Base-by-base conservation (phyloP, 345 rosid species). In the Arabidopsis arenosa region DNA sequence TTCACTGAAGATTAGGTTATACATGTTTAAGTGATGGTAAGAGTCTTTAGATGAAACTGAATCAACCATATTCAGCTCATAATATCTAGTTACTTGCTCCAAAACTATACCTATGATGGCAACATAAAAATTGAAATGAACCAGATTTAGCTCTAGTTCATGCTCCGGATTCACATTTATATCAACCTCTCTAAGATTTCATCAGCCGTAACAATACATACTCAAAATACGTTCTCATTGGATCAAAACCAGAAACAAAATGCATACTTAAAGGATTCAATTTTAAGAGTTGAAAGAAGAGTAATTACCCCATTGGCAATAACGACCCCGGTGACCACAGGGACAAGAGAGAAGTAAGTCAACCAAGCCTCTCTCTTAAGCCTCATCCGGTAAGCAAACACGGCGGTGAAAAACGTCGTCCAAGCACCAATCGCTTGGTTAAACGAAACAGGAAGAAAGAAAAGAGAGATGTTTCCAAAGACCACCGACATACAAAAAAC, bases 391-490 rank as follows among this genome's bases (percentile, higher is more conserved):
- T 96, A 96, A 43, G 99, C 99, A 58, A 96, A 93, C 55, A 96
- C 89, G 0, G 99, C 99, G 0, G 99, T 96, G 78, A 96, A 96
- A 73, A 96, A 96, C 40, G 99, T 98, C 41, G 99, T 96, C 51
- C 98, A 93, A 9, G 99, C 99, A 40, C 99, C 99, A 57, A 96
- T 73, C 0, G 99, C 99, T 78, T 96, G 99, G 61, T 86, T 96
- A 55, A 96, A 96, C 7, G 95, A 88, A 10, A 96, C 99, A 6
- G 98, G 97, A 2, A 96, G 74, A 70, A 85, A 93, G 57, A 97
- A 74, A 26, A 96, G 78, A 6, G 99, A 93, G 45, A 96, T 66
- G 65, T 96, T 96, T 0, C 99, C 99, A 57, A 93, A 88, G 18
- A 96, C 99, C 56, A 96, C 99, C 55, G 99, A 96, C 70, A 96